Evolutionary conservation across 2,329 filamentous ascomycete species (phyloP).

Genomic region (Chaetomium sp.): DNA sequence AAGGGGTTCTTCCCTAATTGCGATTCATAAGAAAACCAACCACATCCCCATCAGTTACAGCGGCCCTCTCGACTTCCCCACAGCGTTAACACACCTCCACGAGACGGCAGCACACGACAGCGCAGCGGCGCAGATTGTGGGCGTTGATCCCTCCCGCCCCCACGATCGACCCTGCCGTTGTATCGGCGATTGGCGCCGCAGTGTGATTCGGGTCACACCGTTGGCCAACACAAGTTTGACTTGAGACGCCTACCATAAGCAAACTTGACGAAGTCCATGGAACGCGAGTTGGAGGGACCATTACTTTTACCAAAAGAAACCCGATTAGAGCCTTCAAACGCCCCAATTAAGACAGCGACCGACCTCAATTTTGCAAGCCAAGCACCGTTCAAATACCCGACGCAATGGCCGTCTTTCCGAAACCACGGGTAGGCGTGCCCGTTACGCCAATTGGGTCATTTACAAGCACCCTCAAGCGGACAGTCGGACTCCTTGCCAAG

Average conservation of each 20-base stretch:
- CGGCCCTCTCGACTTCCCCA: no score
- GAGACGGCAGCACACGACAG: background rate
- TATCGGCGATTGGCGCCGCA: background rate
- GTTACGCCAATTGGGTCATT: background rate
- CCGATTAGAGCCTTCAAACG: no score
- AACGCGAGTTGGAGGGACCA: no score
- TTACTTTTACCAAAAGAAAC: no score
- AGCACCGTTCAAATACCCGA: no score
- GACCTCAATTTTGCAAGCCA: no score
- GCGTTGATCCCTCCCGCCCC: background rate
- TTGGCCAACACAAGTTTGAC: background rate
- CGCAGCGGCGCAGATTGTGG: background rate
- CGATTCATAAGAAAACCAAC: no score
- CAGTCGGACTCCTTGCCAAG: conserved; percentile 8
- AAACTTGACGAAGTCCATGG: no score
- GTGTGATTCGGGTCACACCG: background rate
- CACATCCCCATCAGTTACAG: no score
- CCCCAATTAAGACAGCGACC: no score
- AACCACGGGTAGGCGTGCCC: background rate
- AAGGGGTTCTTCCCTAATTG: no score
- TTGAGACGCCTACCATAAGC: background rate
- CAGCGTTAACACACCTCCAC: no score
- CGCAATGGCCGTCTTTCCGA: background rate
- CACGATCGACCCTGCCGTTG: background rate
- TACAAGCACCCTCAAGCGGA: conserved; percentile 11